A percentile compares a stretch with the other conserved stretches of the same genome.
Evolutionary conservation across 805 yeast species (phyloP).

Genomic region (Grigorovia yakushimaensis): DNA sequence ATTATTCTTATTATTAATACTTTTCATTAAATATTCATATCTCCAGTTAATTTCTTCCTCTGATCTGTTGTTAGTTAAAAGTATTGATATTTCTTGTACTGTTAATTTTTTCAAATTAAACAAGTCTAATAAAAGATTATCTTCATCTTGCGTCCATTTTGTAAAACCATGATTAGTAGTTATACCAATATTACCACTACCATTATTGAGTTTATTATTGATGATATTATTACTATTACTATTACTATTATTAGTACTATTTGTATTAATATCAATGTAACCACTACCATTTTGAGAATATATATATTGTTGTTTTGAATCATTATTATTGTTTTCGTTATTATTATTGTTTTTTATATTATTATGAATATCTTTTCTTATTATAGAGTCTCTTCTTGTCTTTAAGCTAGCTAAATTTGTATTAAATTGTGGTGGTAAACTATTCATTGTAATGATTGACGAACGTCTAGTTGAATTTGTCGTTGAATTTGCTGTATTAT

Average conservation of each 20-base stretch:
- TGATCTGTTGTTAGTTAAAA: conserved; percentile 59
- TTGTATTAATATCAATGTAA: not conserved
- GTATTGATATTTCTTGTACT: conserved; percentile 61
- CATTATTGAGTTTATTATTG: not conserved
- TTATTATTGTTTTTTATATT: not conserved
- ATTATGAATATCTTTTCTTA: conserved; percentile 3
- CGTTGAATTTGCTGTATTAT: conserved; percentile 7
- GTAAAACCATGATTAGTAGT: conserved; percentile 1
- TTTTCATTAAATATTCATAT: conserved; percentile 22
- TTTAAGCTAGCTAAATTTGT: not conserved
- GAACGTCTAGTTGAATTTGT: conserved; percentile 22
- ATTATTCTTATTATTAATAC: not conserved
- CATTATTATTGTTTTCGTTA: not conserved
- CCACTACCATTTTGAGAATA: not conserved
- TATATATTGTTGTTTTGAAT: not conserved
- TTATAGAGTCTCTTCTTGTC: conserved; percentile 20
- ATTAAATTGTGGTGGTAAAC: conserved; percentile 7
- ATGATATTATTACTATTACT: not conserved
- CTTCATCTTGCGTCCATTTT: conserved; percentile 59
- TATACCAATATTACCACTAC: not conserved
- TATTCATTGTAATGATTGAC: conserved; percentile 20
- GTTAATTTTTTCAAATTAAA: conserved; percentile 47
- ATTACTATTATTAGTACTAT: not conserved
- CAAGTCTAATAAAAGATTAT: conserved; percentile 47
- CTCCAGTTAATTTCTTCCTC: conserved; percentile 63